Base-by-base conservation (phyloP, 1,284 basidiomycete genomes). In the Trichosporon faecale region DNA sequence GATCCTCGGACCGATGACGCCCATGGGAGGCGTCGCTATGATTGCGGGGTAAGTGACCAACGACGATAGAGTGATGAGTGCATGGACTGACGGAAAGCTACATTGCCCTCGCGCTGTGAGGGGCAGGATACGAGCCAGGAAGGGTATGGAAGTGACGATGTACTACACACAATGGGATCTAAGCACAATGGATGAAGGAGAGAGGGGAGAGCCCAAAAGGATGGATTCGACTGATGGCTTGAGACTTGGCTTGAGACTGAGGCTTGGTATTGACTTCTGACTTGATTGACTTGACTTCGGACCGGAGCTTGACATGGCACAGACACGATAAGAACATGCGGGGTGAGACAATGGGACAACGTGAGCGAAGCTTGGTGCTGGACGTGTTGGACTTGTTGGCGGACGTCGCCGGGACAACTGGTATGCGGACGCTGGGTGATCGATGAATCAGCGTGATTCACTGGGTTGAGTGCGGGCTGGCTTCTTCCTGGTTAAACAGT, bases 1-100 rank as follows among this genome's bases (percentile, higher is more conserved):
- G 76, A 85, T 88, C 70, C 77, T 93, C 60, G 92, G 91, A 0
- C 91, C 91, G 2, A 80, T 92, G 61, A 93, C 92, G 14, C 92
- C 92, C 0, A 73, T 93, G 21, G 92, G 91, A 2, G 92, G 90
- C 2, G 72, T 87, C 27, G 74, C 88, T 2, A 90, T 92, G 89
- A 91, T 93, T 76, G 88, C 88, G 66, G 92, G 92, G 91, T 93
- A 78, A 85, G 90, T 81, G 63, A 23, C 31, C 4, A 33, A 14
- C 11, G 35, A 63, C 8, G 27, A n/a, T n/a, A 14, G 49, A 52
- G 35, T 37, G 49, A 52, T 49, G 40, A 46, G 40, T 37, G 35
- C 35, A 61, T 55, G 67, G 21, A 23, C 49, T 52, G 49, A 52
- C 49, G 49, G 49, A 52, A 52, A 52, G 49, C 49, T 77, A 75